Base-by-base conservation (phyloP, 2,329 filamentous ascomycete species). In the Cyanodermella asteris region DNA sequence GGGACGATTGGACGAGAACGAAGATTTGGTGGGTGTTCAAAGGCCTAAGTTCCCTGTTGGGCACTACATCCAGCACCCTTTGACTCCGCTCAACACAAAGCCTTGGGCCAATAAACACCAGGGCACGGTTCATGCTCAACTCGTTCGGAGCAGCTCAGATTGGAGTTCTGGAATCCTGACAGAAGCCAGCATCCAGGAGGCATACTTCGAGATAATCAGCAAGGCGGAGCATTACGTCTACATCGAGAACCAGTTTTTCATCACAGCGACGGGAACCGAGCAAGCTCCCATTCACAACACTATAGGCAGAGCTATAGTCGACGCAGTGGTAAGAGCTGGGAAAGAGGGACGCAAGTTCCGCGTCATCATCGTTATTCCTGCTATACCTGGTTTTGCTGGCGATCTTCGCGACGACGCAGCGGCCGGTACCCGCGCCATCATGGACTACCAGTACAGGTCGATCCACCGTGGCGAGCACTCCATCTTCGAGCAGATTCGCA, bases 231-330 rank as follows among this genome's bases (percentile, higher is more conserved):
- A 94, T 44, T 93, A 69, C 37, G 74, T 97, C 13, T 97, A 94
- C 52, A 91, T 97, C 31, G 87, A 97, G 47, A 94, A 94, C 40
- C 87, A 97, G 41, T 94, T 94, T 55, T 97, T 94, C 58, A 93
- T 90, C 43, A 90, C 81, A 2, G 77, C 87, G 0, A 94, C 84
- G 0, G 80, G 80, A 6, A 72, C 87, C n/a, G 50, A 91, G 18
- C 82, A 93, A 44, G 53, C 59, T 1, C 84, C 84, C 0, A 67
- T 94, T 13, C 70, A 80, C 46, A 97, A 97, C 43, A 73, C 69
- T 11, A 75, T 97, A 26, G 87, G 87, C 8, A 60, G 61, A 6
- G 72, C 87, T 3, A 91, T 97, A 27, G 87, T 93, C 3, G 81
- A 97, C 28, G 82, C 84, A 1, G 72, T 81, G 14, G 66, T 93